Conservation (phyloP, 2,329 filamentous ascomycete species). For the Talaromyces sp. region DNA sequence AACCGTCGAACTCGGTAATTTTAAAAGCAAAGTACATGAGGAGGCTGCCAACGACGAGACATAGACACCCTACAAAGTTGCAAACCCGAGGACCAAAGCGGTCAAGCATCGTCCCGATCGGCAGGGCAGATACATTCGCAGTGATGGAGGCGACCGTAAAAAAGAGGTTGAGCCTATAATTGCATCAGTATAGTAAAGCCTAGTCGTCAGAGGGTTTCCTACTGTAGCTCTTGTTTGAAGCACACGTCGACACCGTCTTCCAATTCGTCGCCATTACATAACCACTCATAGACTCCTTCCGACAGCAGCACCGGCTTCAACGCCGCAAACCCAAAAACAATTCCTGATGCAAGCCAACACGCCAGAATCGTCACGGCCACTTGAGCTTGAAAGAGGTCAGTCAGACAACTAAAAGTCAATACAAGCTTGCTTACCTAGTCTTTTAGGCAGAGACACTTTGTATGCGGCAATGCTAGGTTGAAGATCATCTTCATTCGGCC, state of each 20-base stretch:
- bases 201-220: constrained; percentile 5
- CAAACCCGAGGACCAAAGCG: constrained; percentile 75
- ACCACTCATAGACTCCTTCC: constrained; percentile 68
- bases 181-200: constrained; percentile 10
- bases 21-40: constrained; percentile 67
- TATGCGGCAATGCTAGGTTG: constrained; percentile 49
- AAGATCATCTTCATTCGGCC: constrained; percentile 37
- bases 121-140: constrained; percentile 81
- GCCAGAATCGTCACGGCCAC: constrained; percentile 64
- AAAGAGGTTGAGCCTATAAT: constrained; percentile 70
- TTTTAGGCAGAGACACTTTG: constrained; percentile 42
- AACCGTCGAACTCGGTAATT: constrained; percentile 64
- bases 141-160: constrained; percentile 85
- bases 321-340: constrained; percentile 81
- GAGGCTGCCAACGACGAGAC: constrained; percentile 65
- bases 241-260: constrained; percentile 50
- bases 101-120: constrained; percentile 80
- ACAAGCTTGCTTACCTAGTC: constrained; percentile 26
- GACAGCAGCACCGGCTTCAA: constrained; percentile 74
- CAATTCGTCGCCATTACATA: constrained; percentile 55
- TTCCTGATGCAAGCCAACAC: constrained; percentile 72
- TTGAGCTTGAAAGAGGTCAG: constrained; percentile 47
- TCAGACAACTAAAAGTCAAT: neutral
- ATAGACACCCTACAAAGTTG: constrained; percentile 64
- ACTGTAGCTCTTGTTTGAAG: constrained; percentile 55